Evolutionary conservation across 2,329 filamentous ascomycete species (phyloP).

Genomic region (Sarocladiaceae sp.): DNA sequence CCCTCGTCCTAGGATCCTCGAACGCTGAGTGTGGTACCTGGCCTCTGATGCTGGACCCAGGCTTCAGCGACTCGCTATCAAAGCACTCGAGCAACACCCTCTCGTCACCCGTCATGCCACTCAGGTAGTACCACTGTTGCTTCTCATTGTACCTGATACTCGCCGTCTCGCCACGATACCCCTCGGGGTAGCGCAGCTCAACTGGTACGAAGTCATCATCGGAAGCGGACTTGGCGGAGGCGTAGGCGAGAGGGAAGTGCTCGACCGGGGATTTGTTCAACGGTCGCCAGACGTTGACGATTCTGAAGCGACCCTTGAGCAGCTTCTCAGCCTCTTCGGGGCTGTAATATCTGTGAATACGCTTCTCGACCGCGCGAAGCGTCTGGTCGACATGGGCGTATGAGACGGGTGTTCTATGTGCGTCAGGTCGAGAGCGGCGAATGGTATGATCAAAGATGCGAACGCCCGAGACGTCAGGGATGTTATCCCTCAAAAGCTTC

Average conservation of each 20-base stretch:
- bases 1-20: slow-evolving; percentile 62
- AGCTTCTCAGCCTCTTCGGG: slow-evolving; percentile 61
- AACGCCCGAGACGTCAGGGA: slow-evolving; percentile 61
- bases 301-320: slow-evolving; percentile 64
- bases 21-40: slow-evolving; percentile 72
- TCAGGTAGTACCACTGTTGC: slow-evolving; percentile 76
- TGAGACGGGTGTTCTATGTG: slow-evolving; percentile 62
- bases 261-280: slow-evolving; percentile 53
- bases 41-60: slow-evolving; percentile 45
- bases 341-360: slow-evolving; percentile 55
- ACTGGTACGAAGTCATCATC: slow-evolving; percentile 63
- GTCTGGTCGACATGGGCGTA: slow-evolving; percentile 83
- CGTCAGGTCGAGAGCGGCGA: slow-evolving; percentile 54
- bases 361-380: slow-evolving; percentile 53
- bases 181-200: slow-evolving; percentile 61
- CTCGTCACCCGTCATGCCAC: slow-evolving; percentile 68
- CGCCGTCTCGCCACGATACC: slow-evolving; percentile 67
- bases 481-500: slow-evolving; percentile 56
- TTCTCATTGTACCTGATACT: slow-evolving; percentile 53
- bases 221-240: slow-evolving; percentile 55
- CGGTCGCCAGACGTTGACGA: slow-evolving; percentile 83
- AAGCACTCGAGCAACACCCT: slow-evolving; percentile 73
- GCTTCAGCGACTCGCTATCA: slow-evolving; percentile 55
- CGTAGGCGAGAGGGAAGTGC: slow-evolving; percentile 62
- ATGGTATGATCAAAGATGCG: slow-evolving; percentile 86